Base-by-base conservation (phyloP, 2,329 filamentous ascomycete species). In the Colletotrichum somersetense region DNA sequence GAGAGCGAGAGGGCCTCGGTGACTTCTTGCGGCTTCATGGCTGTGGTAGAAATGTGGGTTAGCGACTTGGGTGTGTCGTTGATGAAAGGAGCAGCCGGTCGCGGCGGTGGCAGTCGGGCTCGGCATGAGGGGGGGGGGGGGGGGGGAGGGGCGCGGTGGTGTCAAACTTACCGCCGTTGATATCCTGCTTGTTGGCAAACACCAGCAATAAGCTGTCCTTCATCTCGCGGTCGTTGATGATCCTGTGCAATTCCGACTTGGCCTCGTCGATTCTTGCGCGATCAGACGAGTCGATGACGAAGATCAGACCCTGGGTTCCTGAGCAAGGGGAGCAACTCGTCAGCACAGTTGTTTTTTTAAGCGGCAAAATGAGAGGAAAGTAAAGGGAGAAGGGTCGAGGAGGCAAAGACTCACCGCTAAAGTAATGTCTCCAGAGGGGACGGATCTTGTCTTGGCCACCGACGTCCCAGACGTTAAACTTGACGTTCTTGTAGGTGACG, bases 391-490 rank as follows among this genome's bases (percentile, higher is more conserved):
- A 61, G 26, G 72, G 40, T 42, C 42, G 38, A 44, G 48, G 35
- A 18, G 33, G 46, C 42, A 26, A 20, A 14, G 14, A 26, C 88
- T 79, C 83, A 91, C 92, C 92, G 77, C 91, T 93, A 81, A 97
- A 98, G 87, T 98, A 98, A 87, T 98, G 96, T 85, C 96, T 92
- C 96, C 96, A 98, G 73, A 98, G 87, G 75, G 96, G 96, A 76
- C 96, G 90, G 80, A 98, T 98, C 91, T 98, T 98, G 89, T 98
- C 96, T 88, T 98, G 96, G 76, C 96, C 96, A 84, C 96, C 96
- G 73, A 98, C 96, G 87, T 98, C 96, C 96, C 96, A 98, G 75
- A 98, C 96, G 79, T 97, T 98, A 88, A 98, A 98, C 85, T 98
- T 97, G 85, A 98, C 95, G 83, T 98, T 98, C 89, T 98, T 98